Base-by-base conservation (phyloP, 495 filamentous ascomycete genomes). In the Thozetella sp. region DNA sequence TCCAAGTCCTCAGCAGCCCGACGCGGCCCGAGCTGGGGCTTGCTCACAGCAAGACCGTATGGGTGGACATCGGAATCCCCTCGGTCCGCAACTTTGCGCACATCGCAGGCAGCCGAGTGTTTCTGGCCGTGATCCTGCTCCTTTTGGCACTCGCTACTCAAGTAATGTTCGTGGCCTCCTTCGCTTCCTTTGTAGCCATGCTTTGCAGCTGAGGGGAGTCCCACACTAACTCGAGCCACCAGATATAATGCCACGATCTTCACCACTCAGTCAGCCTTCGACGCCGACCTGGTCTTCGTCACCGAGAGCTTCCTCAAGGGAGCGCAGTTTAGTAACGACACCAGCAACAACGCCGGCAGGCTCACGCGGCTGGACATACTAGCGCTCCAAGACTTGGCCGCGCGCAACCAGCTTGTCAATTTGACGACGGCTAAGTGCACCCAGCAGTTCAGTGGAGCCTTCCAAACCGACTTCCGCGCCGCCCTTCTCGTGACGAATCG, bases 41-140 rank as follows among this genome's bases (percentile, higher is more conserved):
- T 24, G 82, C 82, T 12, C 83, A 85, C 60, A 46, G 55, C 13
- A 69, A 63, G 43, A 68, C 64, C 58, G 68, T 52, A n/a, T 84
- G 81, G 81, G 62, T 86, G 56, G 78, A 86, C 67, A 83, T 84
- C 43, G 82, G 82, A 12, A 65, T 82, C 26, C 80, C 77, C 20
- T 83, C 80, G 22, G 51, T 82, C 22, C 70, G 79, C 13, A 85
- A 85, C 64, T 66, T 85, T 1, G 30, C 52, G 13, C 59, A 68
- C 25, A 74, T 86, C 53, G 70, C 71, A 17, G 63, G 59, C 46
- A 65, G 65, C 17, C 59, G 80, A 59, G 69, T 69, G 22, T 25
- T 70, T 2, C 46, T 83, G 54, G 78, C 73, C 45, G 55, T 68
- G 3, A 62, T 75, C 19, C 58, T 82, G 3, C 56, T 81, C 34